These are phyloP conservation scores for Candida andamanensis DNA, from an alignment of 805 yeast species.

Conservation along the genomic window DNA sequence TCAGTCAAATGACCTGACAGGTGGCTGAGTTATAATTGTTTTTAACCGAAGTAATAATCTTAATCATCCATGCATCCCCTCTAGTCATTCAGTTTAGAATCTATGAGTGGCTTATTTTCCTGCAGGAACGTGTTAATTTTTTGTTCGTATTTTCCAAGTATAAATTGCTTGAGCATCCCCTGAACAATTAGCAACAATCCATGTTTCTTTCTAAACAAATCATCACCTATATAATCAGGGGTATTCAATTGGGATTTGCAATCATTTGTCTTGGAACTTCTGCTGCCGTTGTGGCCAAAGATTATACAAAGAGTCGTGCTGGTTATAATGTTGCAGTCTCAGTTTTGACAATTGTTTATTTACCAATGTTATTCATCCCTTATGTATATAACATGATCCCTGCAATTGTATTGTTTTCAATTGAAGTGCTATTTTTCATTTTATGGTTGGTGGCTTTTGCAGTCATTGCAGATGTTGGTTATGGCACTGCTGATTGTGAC, in stretches of 20 bases:
- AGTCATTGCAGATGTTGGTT: constrained; percentile 13
- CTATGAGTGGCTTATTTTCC: no score
- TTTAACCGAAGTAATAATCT: no score
- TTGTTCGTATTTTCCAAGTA: no score
- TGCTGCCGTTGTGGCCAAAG: constrained; percentile 10
- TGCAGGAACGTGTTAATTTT: no score
- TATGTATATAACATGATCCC: constrained; percentile 9
- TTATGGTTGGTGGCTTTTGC: constrained; percentile 23
- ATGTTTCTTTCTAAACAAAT: background rate
- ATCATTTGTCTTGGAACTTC: constrained; percentile 14
- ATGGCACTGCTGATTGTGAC: constrained; percentile 12
- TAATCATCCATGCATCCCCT: no score
- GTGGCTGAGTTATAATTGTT: no score
- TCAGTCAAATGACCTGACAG: no score
- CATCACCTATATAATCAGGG: constrained; percentile 3
- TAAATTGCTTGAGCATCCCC: no score
- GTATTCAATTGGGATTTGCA: constrained; percentile 13
- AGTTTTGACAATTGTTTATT: constrained; percentile 10
- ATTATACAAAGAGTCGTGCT: constrained; percentile 7
- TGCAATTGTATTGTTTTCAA: constrained; percentile 9
- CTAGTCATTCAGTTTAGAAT: no score
- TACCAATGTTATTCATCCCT: constrained; percentile 8
- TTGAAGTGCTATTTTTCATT: constrained; percentile 14
- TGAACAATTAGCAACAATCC: background rate
- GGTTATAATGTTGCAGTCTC: constrained; percentile 11